Conservation (phyloP, 1,139 yeast genomes). For the Entelexis paramagnoliae region DNA sequence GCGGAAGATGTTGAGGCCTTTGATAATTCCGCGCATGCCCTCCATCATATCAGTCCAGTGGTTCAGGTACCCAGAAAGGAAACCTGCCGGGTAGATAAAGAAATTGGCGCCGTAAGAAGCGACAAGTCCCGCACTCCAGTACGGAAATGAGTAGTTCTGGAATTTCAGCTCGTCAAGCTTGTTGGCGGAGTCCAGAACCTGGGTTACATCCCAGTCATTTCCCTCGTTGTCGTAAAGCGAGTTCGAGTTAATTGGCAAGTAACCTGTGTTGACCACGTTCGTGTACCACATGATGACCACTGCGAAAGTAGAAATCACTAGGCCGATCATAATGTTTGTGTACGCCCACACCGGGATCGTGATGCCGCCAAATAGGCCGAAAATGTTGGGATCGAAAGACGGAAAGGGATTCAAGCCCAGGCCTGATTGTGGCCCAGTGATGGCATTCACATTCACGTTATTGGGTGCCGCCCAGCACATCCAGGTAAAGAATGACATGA, state of each 20-base stretch:
- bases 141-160: constrained; percentile 41
- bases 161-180: constrained; percentile 27
- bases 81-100: constrained; percentile 46
- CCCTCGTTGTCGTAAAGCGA: not conserved
- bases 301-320: constrained; percentile 35
- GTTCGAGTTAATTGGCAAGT: constrained; percentile 29
- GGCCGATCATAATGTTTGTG: constrained; percentile 37
- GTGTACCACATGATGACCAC: constrained; percentile 39
- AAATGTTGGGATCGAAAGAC: constrained; percentile 35
- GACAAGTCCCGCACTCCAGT: constrained; percentile 46
- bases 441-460: constrained; percentile 38
- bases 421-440: constrained; percentile 37
- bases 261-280: constrained; percentile 42
- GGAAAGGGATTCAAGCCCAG: constrained; percentile 44
- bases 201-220: not conserved
- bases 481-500: constrained; percentile 22
- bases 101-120: constrained; percentile 49
- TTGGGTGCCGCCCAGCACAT: constrained; percentile 25
- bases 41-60: constrained; percentile 32
- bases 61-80: constrained; percentile 34
- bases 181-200: not conserved
- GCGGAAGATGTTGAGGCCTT: constrained; percentile 3
- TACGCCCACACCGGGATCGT: constrained; percentile 39
- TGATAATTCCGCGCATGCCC: constrained; percentile 21
- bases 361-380: constrained; percentile 25